These are phyloP conservation scores for Boehmeria nivea DNA, from an alignment of 306 rosid species.

Conservation along the genomic window DNA sequence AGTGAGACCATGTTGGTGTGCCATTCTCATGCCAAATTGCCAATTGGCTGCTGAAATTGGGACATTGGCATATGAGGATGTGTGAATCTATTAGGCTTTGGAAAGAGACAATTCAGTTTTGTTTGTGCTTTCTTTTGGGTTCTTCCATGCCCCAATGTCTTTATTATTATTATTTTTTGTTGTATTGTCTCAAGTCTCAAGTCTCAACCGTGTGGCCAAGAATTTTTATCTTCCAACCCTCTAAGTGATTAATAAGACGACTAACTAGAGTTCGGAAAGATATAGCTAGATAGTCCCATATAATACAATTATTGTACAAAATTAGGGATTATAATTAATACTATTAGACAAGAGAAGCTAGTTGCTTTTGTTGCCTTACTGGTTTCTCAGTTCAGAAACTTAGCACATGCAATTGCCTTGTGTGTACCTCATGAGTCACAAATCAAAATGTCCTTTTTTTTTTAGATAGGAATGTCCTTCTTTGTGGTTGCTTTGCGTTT, in stretches of 20 bases:
- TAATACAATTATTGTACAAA: too few relatives aligned
- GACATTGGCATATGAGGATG: constrained; percentile 8
- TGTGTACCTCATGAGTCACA: background rate
- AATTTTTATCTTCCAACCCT: background rate
- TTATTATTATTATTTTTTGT: too few relatives aligned
- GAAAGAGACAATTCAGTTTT: constrained; percentile 4
- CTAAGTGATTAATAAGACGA: background rate
- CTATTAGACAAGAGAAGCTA: background rate
- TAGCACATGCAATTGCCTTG: constrained; percentile 6
- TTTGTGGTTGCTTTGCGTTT: background rate
- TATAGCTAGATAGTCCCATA: background rate
- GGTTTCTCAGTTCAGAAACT: background rate
- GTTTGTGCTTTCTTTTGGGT: constrained; percentile 1
- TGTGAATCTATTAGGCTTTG: background rate
- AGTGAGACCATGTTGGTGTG: background rate
- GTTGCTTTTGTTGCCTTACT: constrained; percentile 6
- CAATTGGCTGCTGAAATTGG: background rate
- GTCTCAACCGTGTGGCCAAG: background rate
- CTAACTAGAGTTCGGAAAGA: background rate
- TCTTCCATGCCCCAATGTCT: constrained; percentile 8
- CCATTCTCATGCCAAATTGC: constrained; percentile 5
- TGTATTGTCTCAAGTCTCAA: too few relatives aligned
- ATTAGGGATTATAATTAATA: too few relatives aligned
- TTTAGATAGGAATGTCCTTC: too few relatives aligned
- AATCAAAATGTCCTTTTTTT: too few relatives aligned